Base-by-base conservation (phyloP, 2,329 filamentous ascomycete species). In the Tolypocladium inflatum region DNA sequence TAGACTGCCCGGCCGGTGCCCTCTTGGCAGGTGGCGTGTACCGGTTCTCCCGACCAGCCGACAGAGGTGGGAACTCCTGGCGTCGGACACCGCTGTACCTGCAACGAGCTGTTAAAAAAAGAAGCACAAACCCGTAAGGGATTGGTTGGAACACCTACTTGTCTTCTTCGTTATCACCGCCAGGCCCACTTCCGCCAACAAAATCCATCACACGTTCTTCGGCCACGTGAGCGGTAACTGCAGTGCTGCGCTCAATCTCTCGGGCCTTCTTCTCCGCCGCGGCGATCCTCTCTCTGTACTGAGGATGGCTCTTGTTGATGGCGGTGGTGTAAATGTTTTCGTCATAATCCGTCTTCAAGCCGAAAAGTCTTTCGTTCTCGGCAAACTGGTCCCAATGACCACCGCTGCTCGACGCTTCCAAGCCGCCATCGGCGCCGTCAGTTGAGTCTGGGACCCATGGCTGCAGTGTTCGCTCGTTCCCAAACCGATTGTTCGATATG, bases 261-360 rank as follows among this genome's bases (percentile, higher is more conserved):
- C 89, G 85, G 26, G 91, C 94, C 68, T 93, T 89, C 64, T 81
- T 87, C 26, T 92, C 91, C 2, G 92, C 94, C 41, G 86, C 83
- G 4, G 89, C 91, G 65, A 89, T 80, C 63, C 87, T 84, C 71
- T 90, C 85, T 62, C 84, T 86, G 73, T 95, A 97, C 57, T 88
- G 80, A 1, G 94, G 92, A 65, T 96, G 86, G 62, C 74, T 89
- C 67, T 86, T 90, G 73, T 99, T 85, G 68, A 99, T 95, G 45
- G 84, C 77, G 11, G 94, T 99, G 1, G 94, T 99, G 75, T 99
- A 99, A 50, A 94, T 85, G 65, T 90, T 91, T 74, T 97, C 94
- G 68, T 97, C 86, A 70, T 97, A 99, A 66, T 91, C 91, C 56
- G 89, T 94, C 73, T 85, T 90, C 43, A 95, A 76, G 41, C 94